Base-by-base conservation (phyloP, 768 basidiomycete genomes). In the Lactarius evosmus region DNA sequence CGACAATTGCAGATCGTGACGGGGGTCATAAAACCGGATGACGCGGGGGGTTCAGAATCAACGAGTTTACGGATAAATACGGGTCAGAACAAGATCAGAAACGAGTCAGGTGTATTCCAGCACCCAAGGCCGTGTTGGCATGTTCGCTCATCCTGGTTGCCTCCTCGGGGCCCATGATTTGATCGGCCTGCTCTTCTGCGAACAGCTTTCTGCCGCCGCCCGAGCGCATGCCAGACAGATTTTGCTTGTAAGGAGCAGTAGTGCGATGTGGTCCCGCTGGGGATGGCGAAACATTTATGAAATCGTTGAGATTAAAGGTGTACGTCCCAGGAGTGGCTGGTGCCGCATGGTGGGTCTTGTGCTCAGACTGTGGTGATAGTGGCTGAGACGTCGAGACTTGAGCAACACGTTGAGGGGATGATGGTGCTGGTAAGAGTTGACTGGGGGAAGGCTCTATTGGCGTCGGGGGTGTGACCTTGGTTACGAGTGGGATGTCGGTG, bases 201-300 rank as follows among this genome's bases (percentile, higher is more conserved):
- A 69, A 69, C 40, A 69, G 61, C 36, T 69, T 69, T 44, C 68
- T 44, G 40, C 67, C 68, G 14, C 60, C 56, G 32, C 57, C 67
- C 1, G 63, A 54, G 61, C 67, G 66, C 25, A 69, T 61, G 40
- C 68, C 68, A 14, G 68, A 51, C 34, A 63, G 9, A 58, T 59
- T 62, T 49, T 59, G 63, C 60, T 69, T 68, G 58, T 66, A 66
- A 16, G 55, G 49, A 9, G 57, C 54, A 40, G 54, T 51, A 16
- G 54, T 61, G 36, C 67, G 61, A 41, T 66, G 60, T 14, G 65
- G 61, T 11, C 58, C 66, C 14, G 67, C 67, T 2, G 69, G 69
- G 2, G 69, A 69, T 44, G 69, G 69, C 16, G 69, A 69, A 27
- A 69, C 67, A 32, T 69, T 69, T 51, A 69, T 69, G 38, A 69